A percentile compares a stretch with the other conserved stretches of the same genome.
phyloP scores from a whole-genome alignment of 345 rosid genomes.

The Barbarea vulgaris region DNA sequence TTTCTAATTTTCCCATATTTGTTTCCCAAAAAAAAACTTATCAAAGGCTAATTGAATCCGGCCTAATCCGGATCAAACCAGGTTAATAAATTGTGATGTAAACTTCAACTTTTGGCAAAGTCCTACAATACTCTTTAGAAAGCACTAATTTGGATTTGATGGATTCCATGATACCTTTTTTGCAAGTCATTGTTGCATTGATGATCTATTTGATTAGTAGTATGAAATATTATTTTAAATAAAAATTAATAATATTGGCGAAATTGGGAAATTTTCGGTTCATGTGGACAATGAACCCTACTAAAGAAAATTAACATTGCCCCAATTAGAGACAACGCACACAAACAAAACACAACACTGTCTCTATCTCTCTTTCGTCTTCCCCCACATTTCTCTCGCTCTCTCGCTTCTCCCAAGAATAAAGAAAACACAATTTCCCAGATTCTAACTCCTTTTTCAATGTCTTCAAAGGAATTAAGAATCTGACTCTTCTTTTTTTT shows the following conservation, averaged over 20 bases:
- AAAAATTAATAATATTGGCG: neutral
- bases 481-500: slow-evolving; percentile 13
- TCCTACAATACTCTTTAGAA: neutral
- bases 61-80: slow-evolving; percentile 10
- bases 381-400: slow-evolving; percentile 22
- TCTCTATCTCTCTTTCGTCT: slow-evolving; percentile 19
- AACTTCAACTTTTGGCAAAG: slow-evolving; percentile 20
- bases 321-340: slow-evolving; percentile 26
- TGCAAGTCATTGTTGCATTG: slow-evolving; percentile 23
- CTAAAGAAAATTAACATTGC: neutral
- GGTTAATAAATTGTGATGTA: neutral
- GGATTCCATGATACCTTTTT: slow-evolving; percentile 14
- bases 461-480: slow-evolving; percentile 21
- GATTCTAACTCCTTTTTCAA: slow-evolving; percentile 37
- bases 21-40: neutral
- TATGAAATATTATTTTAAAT: too few relatives aligned
- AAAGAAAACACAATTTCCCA: slow-evolving; percentile 33
- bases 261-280: slow-evolving; percentile 9
- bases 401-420: slow-evolving; percentile 33
- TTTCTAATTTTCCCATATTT: too few relatives aligned
- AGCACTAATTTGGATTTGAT: slow-evolving; percentile 6
- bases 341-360: slow-evolving; percentile 27
- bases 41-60: neutral
- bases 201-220: too few relatives aligned
- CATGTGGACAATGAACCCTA: slow-evolving; percentile 22